Base-by-base conservation (phyloP, 345 rosid species). In the Euclidium syriacum region DNA sequence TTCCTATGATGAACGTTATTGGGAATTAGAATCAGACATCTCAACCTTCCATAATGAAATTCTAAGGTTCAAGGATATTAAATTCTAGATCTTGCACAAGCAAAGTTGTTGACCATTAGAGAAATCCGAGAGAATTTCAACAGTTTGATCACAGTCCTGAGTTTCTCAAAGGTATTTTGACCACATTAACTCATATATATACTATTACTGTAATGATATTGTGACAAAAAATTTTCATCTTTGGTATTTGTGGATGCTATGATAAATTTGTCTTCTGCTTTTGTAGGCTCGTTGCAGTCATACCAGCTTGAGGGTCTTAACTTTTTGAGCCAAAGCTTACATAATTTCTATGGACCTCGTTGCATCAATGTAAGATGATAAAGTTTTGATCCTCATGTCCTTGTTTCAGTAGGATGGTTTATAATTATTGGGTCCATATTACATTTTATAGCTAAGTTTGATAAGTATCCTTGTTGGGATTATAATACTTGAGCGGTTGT, bases 231-330 rank as follows among this genome's bases (percentile, higher is more conserved):
- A 22, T 30, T 41, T 19, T 3, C 15, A 8, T 54, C 62, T 72
- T 74, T 63, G 24, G 15, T 53, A 47, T 10, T 40, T 49, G 15
- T 72, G 44, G 23, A 48, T 32, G 47, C 48, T 58, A 47, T 32
- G 53, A 43, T 20, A 14, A 41, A 38, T 29, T 58, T 75, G 55
- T 24, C 63, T 34, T 52, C 29, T 77, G 24, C 51, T 46, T 62
- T 39, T 72, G 79, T 73, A 89, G 97, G 98, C 32, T 75, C 85
- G 9, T 58, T 92, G 55, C 95, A 92, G 68, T 84, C 85, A 0
- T 89, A 89, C 78, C 97, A 92, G 70, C 81, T 89, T 49, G 94
- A 89, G 76, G 96, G 98, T 26, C 77, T 92, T 59, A 92, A 89
- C 66, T 89, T 87, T 78, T 59, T 92, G 58, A 79, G 87, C n/a